phyloP scores from a whole-genome alignment of 2,329 filamentous ascomycete species.

The Venturia asperata region DNA sequence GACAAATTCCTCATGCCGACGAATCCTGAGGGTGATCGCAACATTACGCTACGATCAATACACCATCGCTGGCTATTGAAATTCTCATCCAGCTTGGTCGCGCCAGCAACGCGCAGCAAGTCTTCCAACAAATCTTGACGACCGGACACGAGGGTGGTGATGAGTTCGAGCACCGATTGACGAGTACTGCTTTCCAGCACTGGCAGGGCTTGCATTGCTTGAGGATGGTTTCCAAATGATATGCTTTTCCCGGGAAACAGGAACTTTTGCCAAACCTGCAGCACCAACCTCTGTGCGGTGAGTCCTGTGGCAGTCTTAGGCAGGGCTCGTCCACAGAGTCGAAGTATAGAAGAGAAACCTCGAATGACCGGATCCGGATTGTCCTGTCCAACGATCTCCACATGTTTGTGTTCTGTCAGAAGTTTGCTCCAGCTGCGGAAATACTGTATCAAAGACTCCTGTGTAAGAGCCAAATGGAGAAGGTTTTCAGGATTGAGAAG shows the following conservation, averaged over 20 bases:
- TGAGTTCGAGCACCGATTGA: slow-evolving; percentile 33
- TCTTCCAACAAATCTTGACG: slow-evolving; percentile 19
- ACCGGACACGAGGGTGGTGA: slow-evolving; percentile 31
- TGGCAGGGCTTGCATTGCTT: slow-evolving; percentile 21
- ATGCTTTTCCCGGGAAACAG: slow-evolving; percentile 26
- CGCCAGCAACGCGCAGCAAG: slow-evolving; percentile 21
- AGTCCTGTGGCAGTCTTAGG: background rate
- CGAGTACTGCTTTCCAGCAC: slow-evolving; percentile 32
- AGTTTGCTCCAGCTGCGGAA: slow-evolving; percentile 28
- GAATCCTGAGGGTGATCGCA: slow-evolving; percentile 74
- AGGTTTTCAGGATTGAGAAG: slow-evolving; percentile 20
- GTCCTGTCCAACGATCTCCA: slow-evolving; percentile 32
- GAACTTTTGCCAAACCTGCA: slow-evolving; percentile 31
- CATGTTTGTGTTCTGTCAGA: slow-evolving; percentile 30
- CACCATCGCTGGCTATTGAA: slow-evolving; percentile 2
- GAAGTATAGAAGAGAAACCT: slow-evolving; percentile 37
- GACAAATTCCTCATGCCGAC: slow-evolving; percentile 87
- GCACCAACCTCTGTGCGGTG: slow-evolving; percentile 24
- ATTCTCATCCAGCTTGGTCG: slow-evolving; percentile 14
- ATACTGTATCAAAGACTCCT: background rate
- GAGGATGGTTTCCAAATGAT: background rate
- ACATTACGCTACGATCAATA: slow-evolving; percentile 42
- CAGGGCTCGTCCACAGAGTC: slow-evolving; percentile 24
- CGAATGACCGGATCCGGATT: slow-evolving; percentile 32
- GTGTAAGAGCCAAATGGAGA: background rate